Evolutionary conservation across 257 asterid genomes (phyloP).

Genomic region (Solanum chiquidenum): DNA sequence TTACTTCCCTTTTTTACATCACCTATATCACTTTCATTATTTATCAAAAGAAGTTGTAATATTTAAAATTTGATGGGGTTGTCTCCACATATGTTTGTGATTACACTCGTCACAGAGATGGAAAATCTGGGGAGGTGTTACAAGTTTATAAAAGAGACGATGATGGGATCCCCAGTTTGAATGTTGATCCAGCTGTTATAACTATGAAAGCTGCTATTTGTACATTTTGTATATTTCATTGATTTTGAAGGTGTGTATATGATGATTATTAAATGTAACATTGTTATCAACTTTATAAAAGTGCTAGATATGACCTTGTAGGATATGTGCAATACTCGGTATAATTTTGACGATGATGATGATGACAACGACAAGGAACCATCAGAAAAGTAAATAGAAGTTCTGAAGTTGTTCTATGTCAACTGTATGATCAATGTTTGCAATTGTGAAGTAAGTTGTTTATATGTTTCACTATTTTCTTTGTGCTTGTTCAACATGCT

Average conservation of each 20-base stretch:
- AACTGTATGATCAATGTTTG: conserved; percentile 58
- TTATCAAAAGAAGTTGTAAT: neutral
- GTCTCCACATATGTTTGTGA: conserved; percentile 13
- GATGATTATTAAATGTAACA: neutral
- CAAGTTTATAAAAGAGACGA: conserved; percentile 1
- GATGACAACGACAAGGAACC: conserved; percentile 65
- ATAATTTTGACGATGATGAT: conserved; percentile 53
- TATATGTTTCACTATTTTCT: neutral
- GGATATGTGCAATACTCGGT: conserved; percentile 50
- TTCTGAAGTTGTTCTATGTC: conserved; percentile 72
- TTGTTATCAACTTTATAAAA: conserved; percentile 33
- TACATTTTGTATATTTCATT: neutral
- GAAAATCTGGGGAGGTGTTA: neutral
- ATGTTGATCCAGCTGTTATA: neutral
- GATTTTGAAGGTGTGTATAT: neutral
- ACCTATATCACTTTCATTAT: no score
- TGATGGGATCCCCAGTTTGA: neutral
- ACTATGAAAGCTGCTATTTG: neutral
- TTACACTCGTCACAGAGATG: neutral
- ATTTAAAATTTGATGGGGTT: conserved; percentile 2
- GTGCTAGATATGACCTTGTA: conserved; percentile 49
- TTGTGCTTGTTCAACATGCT: neutral
- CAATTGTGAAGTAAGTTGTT: conserved; percentile 51
- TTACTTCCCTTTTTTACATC: no score
- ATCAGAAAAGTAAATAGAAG: conserved; percentile 17